Evolutionary conservation across 2,329 filamentous ascomycete species (phyloP).

Genomic region (Colletotrichum eleusines): DNA sequence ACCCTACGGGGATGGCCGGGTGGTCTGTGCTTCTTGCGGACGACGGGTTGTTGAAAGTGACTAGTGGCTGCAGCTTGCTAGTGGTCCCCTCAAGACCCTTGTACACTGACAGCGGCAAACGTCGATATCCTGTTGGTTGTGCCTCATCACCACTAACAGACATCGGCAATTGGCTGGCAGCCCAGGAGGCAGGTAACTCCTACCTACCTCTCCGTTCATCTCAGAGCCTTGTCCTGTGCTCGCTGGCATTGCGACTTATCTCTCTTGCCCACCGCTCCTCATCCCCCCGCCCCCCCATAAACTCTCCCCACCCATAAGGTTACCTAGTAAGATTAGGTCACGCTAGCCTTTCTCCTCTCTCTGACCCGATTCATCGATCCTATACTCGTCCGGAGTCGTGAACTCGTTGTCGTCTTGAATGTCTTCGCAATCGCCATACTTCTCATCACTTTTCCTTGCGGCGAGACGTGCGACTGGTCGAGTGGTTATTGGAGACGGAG

Average conservation of each 20-base stretch:
- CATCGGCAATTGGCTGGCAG: neutral
- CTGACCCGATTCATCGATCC: neutral
- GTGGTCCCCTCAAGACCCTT: neutral
- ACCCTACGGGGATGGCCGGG: no score
- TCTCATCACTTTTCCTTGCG: neutral
- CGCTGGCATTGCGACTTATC: neutral
- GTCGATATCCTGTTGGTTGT: constrained; percentile 19
- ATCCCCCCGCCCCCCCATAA: neutral
- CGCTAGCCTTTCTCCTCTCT: neutral
- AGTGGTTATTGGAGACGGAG: neutral
- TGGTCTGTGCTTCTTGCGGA: no score
- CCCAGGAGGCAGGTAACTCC: neutral
- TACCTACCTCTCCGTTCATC: no score
- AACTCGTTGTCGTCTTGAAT: neutral
- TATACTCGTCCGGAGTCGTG: neutral
- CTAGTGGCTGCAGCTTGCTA: no score
- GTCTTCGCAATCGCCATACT: neutral
- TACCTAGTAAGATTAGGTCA: neutral
- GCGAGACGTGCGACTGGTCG: constrained; percentile 9
- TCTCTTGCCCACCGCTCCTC: neutral
- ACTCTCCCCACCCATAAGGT: neutral
- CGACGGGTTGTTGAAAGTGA: no score
- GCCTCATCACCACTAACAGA: neutral
- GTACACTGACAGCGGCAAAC: constrained; percentile 16
- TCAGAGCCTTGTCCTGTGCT: neutral